Evolutionary conservation across 116 monocot genomes (phyloP), one percentile per base, ranked within the genome.

Genomic region (Papilionanthe hybrid): DNA sequence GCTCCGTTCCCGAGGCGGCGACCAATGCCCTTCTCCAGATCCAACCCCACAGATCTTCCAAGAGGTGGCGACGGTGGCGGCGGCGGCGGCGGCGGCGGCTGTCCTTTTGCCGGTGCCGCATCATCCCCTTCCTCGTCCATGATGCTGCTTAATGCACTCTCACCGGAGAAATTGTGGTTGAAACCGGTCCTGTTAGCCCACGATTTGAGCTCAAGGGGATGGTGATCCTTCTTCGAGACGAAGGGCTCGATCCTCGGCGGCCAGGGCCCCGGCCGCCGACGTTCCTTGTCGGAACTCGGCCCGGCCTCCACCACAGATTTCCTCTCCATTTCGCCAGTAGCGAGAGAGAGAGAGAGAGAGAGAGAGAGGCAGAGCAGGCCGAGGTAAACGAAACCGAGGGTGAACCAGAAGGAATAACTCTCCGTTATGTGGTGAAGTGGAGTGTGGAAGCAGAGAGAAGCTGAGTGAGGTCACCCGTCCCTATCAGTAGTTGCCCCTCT

Each of bases 121-220:
- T 18, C 72, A 45, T 27, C 79, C 80, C 13, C 60, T 23, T 25
- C 80, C 22, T 63, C 37, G 50, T 87, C 87, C 71, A 80, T 76
- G 80, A 87, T 1, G 55, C 66, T 81, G 79, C 77, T 84, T 56
- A 75, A 8, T 5, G 83, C 60, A 63, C 89, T 89, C 88, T 99
- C 99, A 22, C 95, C 95, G 58, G 99, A 99, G 81, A 87, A 58
- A 67, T 82, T 89, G 66, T 89, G 78, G 66, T 89, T 88, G 79
- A 94, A 99, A 3, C 99, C 95, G 48, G 99, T 99, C 32, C 99
- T 82, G 68, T 79, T 90, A 22, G 99, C 99, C 99, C 99, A 99
- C 42, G 95, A 93, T 75, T 82, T 89, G 72, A 99, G 93, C 58
- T 95, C 99, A 11, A 69, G 74, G 12, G 95, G 95, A 87, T 85